These are phyloP conservation scores for Emergomyces africanus DNA, from an alignment of 2,329 filamentous ascomycete species.

Conservation along the genomic window DNA sequence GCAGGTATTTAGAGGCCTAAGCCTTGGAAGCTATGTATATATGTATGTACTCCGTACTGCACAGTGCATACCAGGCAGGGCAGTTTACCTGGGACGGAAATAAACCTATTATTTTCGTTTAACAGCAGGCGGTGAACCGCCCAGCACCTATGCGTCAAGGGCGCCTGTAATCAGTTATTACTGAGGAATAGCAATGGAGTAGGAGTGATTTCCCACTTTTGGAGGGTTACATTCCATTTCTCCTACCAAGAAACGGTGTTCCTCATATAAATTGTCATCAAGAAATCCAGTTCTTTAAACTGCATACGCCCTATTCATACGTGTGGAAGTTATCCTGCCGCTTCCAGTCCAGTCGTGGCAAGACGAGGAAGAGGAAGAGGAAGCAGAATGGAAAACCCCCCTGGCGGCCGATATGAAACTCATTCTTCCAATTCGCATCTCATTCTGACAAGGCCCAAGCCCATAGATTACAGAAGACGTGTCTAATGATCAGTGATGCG, in stretches of 20 bases:
- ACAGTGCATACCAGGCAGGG: no score
- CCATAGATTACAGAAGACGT: neutral
- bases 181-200: no score
- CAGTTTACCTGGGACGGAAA: neutral
- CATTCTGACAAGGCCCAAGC: neutral
- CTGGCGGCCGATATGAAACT: neutral
- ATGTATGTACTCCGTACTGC: no score
- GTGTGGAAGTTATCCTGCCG: neutral
- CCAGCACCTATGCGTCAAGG: neutral
- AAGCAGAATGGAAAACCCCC: neutral
- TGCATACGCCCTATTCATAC: neutral
- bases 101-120: no score
- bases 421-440: neutral
- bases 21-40: neutral
- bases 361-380: no score
- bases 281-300: neutral
- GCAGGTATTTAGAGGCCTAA: neutral
- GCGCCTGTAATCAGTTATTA: no score
- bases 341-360: neutral
- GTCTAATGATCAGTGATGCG: neutral
- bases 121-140: neutral
- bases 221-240: no score
- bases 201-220: neutral
- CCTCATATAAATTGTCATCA: no score
- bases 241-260: no score